Evolutionary conservation across 306 rosid genomes (phyloP).

Genomic region (Crotalaria pallida): DNA sequence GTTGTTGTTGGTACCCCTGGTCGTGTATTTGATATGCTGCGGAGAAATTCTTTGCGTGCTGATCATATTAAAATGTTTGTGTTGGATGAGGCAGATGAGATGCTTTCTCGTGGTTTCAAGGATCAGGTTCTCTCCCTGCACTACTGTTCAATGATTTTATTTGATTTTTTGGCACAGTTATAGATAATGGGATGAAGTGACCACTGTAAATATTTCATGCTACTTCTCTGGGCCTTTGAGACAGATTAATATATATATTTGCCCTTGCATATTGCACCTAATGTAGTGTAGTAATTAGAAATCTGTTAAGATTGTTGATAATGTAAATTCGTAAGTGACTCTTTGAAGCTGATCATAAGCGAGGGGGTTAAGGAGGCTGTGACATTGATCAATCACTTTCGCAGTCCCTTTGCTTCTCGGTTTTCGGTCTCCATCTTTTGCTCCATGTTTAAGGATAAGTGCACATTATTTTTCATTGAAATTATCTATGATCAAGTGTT

Average conservation of each 20-base stretch:
- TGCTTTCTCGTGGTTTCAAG: conserved; percentile 68
- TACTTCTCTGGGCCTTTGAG: background rate
- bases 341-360: background rate
- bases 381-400: background rate
- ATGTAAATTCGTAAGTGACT: background rate
- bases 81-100: conserved; percentile 69
- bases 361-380: background rate
- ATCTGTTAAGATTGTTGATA: background rate
- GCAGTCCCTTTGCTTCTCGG: background rate
- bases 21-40: conserved; percentile 64
- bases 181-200: background rate
- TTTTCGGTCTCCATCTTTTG: background rate
- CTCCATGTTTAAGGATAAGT: background rate
- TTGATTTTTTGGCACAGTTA: background rate
- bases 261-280: background rate
- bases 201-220: background rate
- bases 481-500: background rate
- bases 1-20: conserved; percentile 76
- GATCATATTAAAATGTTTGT: conserved; percentile 57
- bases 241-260: background rate
- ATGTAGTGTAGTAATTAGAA: background rate
- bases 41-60: conserved; percentile 59
- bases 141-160: background rate
- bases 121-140: conserved; percentile 41
- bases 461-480: background rate